A percentile compares a stretch with the other conserved stretches of the same genome.
Evolutionary conservation across 225 moss, liverwort and hornwort species (phyloP).

Genomic region (Neckera pumila): DNA sequence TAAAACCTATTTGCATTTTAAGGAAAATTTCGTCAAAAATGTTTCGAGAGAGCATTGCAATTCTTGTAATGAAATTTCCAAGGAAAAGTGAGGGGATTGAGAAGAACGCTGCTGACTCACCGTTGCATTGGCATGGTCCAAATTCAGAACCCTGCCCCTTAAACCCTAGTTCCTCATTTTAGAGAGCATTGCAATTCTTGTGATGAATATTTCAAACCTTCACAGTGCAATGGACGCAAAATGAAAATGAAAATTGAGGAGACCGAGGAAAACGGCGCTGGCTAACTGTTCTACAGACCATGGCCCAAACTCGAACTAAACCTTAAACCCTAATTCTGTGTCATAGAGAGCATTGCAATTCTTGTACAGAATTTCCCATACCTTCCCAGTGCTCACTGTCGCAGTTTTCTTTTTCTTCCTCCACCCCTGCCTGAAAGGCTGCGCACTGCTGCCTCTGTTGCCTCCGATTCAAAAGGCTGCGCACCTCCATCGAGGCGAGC

Average conservation of each 20-base stretch:
- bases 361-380: background rate
- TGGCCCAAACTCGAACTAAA: background rate
- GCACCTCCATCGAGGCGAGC: too few species aligned
- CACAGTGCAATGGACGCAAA: background rate
- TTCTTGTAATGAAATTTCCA: background rate
- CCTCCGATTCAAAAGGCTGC: too few species aligned
- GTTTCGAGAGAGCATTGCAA: background rate
- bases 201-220: too few species aligned
- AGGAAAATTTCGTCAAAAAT: background rate
- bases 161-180: background rate
- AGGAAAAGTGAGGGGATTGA: background rate
- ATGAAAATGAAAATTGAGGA: background rate
- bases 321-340: background rate
- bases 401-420: too few species aligned
- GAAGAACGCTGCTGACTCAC: background rate
- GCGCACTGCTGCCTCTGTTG: too few species aligned
- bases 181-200: background rate
- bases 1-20: background rate
- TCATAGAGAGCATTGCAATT: background rate
- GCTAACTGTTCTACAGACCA: background rate
- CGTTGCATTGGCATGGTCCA: background rate
- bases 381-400: too few species aligned
- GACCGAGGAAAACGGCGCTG: background rate
- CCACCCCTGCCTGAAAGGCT: too few species aligned
- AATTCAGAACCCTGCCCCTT: background rate